Percentiles rank a stretch among this genome's conserved stretches.
Evolutionary conservation across 2,329 filamentous ascomycete genomes (phyloP).

Genomic region (Piedraia hortae): DNA sequence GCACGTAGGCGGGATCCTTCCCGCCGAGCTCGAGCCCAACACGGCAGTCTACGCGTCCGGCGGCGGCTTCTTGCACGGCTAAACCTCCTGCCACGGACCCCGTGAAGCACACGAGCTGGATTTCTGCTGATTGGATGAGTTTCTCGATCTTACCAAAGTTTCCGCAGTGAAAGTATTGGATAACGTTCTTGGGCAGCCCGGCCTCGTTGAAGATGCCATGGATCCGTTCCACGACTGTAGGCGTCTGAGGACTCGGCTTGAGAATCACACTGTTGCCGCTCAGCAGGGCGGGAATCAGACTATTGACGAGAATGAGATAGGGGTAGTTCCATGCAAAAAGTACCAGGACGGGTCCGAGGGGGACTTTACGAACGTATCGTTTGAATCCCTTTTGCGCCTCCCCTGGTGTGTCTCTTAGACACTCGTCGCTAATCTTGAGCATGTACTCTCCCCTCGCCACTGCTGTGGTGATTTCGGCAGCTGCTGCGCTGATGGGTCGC

Average conservation of each 20-base stretch:
- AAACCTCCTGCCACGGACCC: constrained; percentile 74
- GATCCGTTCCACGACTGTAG: constrained; percentile 69
- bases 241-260: constrained; percentile 86
- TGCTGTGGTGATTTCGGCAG: constrained; percentile 60
- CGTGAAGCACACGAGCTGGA: constrained; percentile 73
- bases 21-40: constrained; percentile 81
- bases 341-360: constrained; percentile 64
- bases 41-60: constrained; percentile 49
- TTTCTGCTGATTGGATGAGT: constrained; percentile 46
- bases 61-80: constrained; percentile 58
- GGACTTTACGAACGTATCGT: constrained; percentile 67
- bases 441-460: constrained; percentile 67
- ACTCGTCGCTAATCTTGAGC: constrained; percentile 54
- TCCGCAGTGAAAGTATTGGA: constrained; percentile 81
- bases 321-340: constrained; percentile 97
- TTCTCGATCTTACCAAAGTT: constrained; percentile 49
- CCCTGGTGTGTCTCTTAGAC: constrained; percentile 52
- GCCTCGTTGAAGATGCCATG: constrained; percentile 49
- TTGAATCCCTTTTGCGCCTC: constrained; percentile 71
- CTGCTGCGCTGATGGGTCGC: constrained; percentile 64
- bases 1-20: constrained; percentile 80
- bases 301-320: constrained; percentile 81
- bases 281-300: constrained; percentile 69
- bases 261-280: constrained; percentile 77
- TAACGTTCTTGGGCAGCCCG: constrained; percentile 54